Base-by-base conservation (phyloP, 257 asterid species). In the Nicotiana tabacum region DNA sequence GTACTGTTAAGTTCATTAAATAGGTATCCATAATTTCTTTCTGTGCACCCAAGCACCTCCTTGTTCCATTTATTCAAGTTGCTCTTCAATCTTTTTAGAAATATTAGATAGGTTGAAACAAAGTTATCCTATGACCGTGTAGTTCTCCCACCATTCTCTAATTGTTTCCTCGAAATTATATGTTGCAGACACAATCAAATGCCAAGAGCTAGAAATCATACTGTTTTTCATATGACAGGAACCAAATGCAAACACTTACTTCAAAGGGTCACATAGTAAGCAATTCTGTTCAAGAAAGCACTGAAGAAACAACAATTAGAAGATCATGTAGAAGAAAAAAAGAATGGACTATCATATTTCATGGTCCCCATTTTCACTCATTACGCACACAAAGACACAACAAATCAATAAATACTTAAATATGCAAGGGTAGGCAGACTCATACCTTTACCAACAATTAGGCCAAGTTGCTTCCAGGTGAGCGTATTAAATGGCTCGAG, bases 391-490 rank as follows among this genome's bases (percentile, higher is more conserved):
- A 11, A 0, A 68, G 57, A 39, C 21, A 0, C 4, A 6, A 72
- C 43, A 74, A 24, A 74, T 74, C 13, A 21, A 48, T 27, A 48
- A 24, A 48, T 13, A 74, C 64, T 27, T 48, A 13, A 46, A 74
- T 74, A 2, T 9, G 58, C 27, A 70, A 62, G 66, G 29, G 27
- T 13, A 74, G 64, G 3, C 64, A 2, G 64, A 0, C 27, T 13
- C 91, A 84, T 93, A 96, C 99, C 99, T 94, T 96, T 96, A 77
- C 99, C 99, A 79, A 92, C 77, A 77, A 96, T 90, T 43, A 96
- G 87, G 77, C 97, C 94, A 56, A 96, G 30, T 66, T 94, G 97
- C 90, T 88, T 87, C 91, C 92, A 70, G 61, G 91, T 90, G 81
- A 96, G 92, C 30, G 78, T 56, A 84, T 81, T 80, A 83, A 96